These are phyloP conservation scores for Epithele typhae DNA, from an alignment of 768 basidiomycete genomes.

Conservation along the genomic window DNA sequence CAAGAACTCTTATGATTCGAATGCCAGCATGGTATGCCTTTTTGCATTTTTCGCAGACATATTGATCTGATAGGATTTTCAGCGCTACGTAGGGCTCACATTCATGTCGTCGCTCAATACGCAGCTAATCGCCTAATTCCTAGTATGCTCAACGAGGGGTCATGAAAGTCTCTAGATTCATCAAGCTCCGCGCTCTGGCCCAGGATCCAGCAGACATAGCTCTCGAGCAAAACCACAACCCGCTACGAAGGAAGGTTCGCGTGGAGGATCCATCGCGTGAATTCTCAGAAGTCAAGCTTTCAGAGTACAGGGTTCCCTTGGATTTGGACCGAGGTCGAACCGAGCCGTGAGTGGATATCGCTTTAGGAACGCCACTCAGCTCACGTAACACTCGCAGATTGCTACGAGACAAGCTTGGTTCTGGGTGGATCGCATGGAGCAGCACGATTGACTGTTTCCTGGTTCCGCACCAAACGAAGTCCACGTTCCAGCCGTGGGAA, in stretches of 20 bases:
- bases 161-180: conserved; percentile 70
- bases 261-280: conserved; percentile 44
- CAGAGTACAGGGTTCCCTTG: conserved; percentile 53
- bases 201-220: conserved; percentile 52
- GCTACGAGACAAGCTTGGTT: conserved; percentile 50
- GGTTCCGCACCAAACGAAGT: conserved; percentile 41
- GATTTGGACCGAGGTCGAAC: conserved; percentile 29
- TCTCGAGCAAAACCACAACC: conserved; percentile 60
- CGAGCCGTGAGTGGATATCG: conserved; percentile 42
- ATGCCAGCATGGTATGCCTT: conserved; percentile 59
- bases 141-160: conserved; percentile 72
- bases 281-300: conserved; percentile 51
- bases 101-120: conserved; percentile 19
- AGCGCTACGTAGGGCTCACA: conserved; percentile 62
- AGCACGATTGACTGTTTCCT: conserved; percentile 41
- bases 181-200: conserved; percentile 79
- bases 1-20: conserved; percentile 53
- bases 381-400: conserved; percentile 31
- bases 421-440: conserved; percentile 71
- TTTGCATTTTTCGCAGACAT: no score
- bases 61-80: conserved; percentile 7
- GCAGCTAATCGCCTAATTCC: conserved; percentile 1
- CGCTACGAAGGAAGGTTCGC: conserved; percentile 50
- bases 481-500: conserved; percentile 62
- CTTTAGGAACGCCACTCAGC: not conserved